Conservation (phyloP, 1,284 basidiomycete genomes). For the Marasmius sp. region DNA sequence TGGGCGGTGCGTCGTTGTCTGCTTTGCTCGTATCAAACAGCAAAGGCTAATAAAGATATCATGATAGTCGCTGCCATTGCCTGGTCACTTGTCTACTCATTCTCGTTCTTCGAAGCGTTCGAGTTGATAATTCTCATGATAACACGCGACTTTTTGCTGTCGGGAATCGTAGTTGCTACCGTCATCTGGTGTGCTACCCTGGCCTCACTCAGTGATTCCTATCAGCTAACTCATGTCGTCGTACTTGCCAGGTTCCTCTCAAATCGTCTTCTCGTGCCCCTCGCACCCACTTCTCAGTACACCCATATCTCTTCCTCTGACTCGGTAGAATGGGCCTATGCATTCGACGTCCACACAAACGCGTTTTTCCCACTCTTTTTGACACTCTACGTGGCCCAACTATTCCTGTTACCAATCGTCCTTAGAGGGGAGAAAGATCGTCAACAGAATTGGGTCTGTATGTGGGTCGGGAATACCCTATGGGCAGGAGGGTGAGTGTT, state of each 20-base stretch:
- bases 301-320: conserved; percentile 52
- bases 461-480: conserved; percentile 92
- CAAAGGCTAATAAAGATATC: conserved; percentile 1
- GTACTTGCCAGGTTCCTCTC: conserved; percentile 58
- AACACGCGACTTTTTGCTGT: conserved; percentile 81
- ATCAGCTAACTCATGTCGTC: conserved; percentile 6
- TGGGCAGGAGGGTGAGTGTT: conserved; percentile 76
- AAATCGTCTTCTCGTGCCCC: conserved; percentile 56
- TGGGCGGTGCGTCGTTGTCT: conserved; percentile 54
- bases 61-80: conserved; percentile 69
- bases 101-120: conserved; percentile 54
- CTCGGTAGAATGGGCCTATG: conserved; percentile 89
- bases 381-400: conserved; percentile 82
- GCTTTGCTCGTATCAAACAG: not conserved
- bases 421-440: conserved; percentile 43
- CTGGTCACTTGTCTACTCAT: conserved; percentile 86
- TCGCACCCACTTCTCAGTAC: conserved; percentile 74
- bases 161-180: conserved; percentile 73
- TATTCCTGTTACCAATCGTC: conserved; percentile 81
- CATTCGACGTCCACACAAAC: conserved; percentile 94
- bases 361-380: conserved; percentile 93
- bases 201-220: not conserved
- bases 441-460: conserved; percentile 80
- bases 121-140: conserved; percentile 79
- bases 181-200: conserved; percentile 64